phyloP scores from a whole-genome alignment of 495 filamentous ascomycete genomes.

The Lindgomyces ingoldianus region DNA sequence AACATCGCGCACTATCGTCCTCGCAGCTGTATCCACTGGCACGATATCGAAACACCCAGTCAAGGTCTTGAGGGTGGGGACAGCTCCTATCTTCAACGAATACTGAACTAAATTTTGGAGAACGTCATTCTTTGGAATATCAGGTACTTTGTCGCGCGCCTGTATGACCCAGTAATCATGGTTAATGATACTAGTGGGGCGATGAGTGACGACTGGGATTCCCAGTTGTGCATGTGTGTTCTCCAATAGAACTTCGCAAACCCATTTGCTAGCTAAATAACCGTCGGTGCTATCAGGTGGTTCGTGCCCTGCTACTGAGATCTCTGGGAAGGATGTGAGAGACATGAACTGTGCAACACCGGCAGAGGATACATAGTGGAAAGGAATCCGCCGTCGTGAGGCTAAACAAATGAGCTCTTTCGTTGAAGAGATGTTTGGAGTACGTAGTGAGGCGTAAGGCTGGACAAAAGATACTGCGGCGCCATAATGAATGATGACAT shows the following conservation, averaged over 20 bases:
- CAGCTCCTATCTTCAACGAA: too few relatives aligned
- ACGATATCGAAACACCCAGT: too few relatives aligned
- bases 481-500: background rate
- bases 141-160: too few relatives aligned
- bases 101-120: too few relatives aligned
- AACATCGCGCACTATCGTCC: too few relatives aligned
- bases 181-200: too few relatives aligned
- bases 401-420: background rate
- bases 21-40: too few relatives aligned
- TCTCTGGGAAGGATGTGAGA: too few relatives aligned
- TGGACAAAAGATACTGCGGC: background rate
- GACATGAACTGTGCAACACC: background rate
- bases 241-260: background rate
- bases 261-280: background rate
- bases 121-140: too few relatives aligned
- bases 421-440: background rate
- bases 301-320: background rate
- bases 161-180: too few relatives aligned
- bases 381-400: background rate
- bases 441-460: background rate
- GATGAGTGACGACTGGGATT: background rate
- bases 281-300: background rate
- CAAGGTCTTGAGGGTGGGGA: too few relatives aligned
- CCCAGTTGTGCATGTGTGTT: background rate
- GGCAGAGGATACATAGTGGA: background rate